phyloP scores from a whole-genome alignment of 1,139 yeast genomes.

The Suhomyces bokatorum region DNA sequence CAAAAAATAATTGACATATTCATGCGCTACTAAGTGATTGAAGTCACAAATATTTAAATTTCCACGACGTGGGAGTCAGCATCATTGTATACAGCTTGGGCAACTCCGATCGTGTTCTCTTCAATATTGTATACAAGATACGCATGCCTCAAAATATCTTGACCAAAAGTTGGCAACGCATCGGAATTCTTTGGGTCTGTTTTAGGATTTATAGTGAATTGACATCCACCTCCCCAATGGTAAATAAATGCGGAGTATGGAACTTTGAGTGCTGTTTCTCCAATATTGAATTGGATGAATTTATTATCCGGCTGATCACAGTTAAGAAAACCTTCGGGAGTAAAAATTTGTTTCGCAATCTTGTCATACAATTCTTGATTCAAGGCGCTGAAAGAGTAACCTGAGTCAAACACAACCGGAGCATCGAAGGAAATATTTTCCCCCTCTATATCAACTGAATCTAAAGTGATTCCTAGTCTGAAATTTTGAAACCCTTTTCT shows the following conservation, averaged over 20 bases:
- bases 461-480: slow-evolving; percentile 2
- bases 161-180: slow-evolving; percentile 17
- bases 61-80: slow-evolving; percentile 13
- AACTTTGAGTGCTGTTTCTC: slow-evolving; percentile 1
- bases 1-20: too few species aligned
- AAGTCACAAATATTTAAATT: not conserved
- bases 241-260: slow-evolving; percentile 5
- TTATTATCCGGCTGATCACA: slow-evolving; percentile 4
- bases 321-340: not conserved
- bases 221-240: not conserved
- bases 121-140: slow-evolving; percentile 26
- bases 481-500: not conserved
- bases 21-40: too few species aligned
- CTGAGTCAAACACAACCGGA: slow-evolving; percentile 5
- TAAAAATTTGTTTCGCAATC: not conserved
- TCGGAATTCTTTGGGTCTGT: not conserved
- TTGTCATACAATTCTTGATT: not conserved
- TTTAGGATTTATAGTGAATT: not conserved
- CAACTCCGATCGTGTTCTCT: slow-evolving; percentile 20
- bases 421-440: too few species aligned
- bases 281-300: not conserved
- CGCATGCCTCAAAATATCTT: slow-evolving; percentile 22
- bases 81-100: slow-evolving; percentile 17
- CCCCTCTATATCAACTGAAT: not conserved
- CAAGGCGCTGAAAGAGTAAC: slow-evolving; percentile 1